phyloP scores from a whole-genome alignment of 2,329 filamentous ascomycete species.

The Cercospora canescens region DNA sequence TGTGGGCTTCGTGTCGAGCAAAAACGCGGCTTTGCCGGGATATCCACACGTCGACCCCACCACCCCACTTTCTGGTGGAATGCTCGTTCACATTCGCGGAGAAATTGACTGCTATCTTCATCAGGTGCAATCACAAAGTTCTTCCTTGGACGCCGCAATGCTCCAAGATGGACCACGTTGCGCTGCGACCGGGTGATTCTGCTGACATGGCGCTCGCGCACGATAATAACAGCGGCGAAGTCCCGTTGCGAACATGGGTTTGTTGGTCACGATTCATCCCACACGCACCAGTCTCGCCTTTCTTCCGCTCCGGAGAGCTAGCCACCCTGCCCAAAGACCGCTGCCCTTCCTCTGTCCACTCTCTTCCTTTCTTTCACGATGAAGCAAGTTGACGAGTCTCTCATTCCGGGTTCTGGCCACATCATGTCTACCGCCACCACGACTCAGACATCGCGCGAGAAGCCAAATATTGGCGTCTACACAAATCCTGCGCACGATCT shows the following conservation, averaged over 20 bases:
- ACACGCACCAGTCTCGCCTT: constrained; percentile 3
- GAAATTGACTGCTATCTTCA: constrained; percentile 9
- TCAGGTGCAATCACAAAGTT: constrained; percentile 5
- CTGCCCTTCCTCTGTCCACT: constrained; percentile 1
- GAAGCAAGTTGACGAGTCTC: constrained; percentile 15
- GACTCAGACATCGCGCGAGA: constrained; percentile 52
- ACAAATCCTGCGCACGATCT: constrained; percentile 91
- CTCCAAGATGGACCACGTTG: neutral
- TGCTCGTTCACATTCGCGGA: constrained; percentile 10
- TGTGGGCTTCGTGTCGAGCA: neutral
- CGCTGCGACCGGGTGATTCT: constrained; percentile 6
- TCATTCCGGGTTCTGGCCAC: neutral
- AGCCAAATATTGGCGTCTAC: constrained; percentile 93
- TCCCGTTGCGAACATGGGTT: neutral
- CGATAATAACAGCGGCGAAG: constrained; percentile 1
- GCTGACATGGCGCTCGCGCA: constrained; percentile 3
- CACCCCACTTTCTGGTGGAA: neutral
- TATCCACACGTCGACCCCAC: constrained; percentile 9
- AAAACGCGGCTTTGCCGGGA: neutral
- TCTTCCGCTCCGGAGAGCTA: constrained; percentile 8
- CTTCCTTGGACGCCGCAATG: constrained; percentile 5
- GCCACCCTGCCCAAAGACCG: constrained; percentile 11
- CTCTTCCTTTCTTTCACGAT: constrained; percentile 10
- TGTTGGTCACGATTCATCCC: constrained; percentile 5
- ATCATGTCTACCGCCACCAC: constrained; percentile 22